Evolutionary conservation across 176 grass and related monocot species (phyloP), one percentile per base, ranked within the genome.

Genomic region (Hordeum marinum): DNA sequence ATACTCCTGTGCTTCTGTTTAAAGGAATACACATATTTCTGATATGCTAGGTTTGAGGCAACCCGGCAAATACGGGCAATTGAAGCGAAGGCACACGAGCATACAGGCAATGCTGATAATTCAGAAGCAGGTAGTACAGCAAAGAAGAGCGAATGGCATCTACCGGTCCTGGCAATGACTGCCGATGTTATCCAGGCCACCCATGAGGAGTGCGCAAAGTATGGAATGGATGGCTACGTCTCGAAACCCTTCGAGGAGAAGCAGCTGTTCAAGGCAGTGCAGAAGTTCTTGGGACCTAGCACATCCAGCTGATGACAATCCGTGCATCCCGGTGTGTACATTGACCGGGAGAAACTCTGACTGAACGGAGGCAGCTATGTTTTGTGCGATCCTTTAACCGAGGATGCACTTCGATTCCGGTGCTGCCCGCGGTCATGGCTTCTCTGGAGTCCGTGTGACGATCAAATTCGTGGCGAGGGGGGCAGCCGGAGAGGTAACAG

Each of bases 111-210:
- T 21, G 45, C 36, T 31, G 37, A 68, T 60, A 68, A 70, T 68
- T 78, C 79, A 27, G 72, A 67, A 75, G 20, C 65, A 39, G 91
- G 82, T 4, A 87, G 26, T 11, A 23, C 21, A 12, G n/a, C 82
- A 26, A 62, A 61, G 4, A 86, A 37, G n/a, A 65, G 29, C 7
- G 61, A 84, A 81, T 86, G 84, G 90, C 94, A 86, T 76, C 29
- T 96, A 32, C 94, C 97, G 25, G 69, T 99, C 65, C 83, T 99
- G 66, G 97, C 97, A 79, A 96, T 99, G 94, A 99, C 94, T 15
- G 97, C 97, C 0, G 97, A 99, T 78, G 97, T 99, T 46, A 94
- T 99, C 77, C 97, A 99, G 79, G 92, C 93, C 36, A 99, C 97
- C 34, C 77, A 89, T 4, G 97, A 99, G 69, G 88, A 99, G 74